Evolutionary conservation across 2,329 filamentous ascomycete genomes (phyloP), one percentile per base, ranked within the genome.

Genomic region (Pyrenophora graminea): DNA sequence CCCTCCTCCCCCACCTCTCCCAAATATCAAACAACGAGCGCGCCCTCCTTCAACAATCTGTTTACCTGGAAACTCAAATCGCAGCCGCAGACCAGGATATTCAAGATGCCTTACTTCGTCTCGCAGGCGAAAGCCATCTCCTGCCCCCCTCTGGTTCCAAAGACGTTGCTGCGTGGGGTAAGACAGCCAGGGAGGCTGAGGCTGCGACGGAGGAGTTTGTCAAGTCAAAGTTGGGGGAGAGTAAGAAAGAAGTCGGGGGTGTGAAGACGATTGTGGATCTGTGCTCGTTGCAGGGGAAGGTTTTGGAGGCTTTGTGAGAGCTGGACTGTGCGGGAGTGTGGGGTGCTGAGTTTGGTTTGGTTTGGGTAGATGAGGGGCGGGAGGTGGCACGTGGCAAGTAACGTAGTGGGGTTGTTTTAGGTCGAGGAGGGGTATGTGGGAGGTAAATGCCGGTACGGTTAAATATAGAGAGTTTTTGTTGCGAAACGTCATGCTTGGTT

Each of bases 41-140:
- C 15, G 55, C 62, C 9, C 53, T 75, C 15, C 61, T 72, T 5
- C 67, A 72, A 39, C 69, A 73, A 46, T 61, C 66, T 2, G 61
- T 71, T 12, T 72, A 70, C 46, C 57, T 75, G 3, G 62, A 72
- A 33, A 52, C 54, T 6, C 70, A 69, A 41, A 55, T 75, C n/a
- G 55, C 59, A 23, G 43, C 59, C 5, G 66, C 65, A 19, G 66
- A 70, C 23, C 66, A 68, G 21, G 67, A 71, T 2, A 59, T 64
- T 1, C 53, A 58, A 10, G 64, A 69, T 18, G 59, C 64, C 1
- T 49, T 75, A 4, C 54, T 67, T 4, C 63, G 72, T 5, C 61
- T 76, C 1, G 69, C 72, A 0, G 71, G 65, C 15, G 73, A 76
- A 56, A 74, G 71, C 49, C 71, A 74, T 45, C 54, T 76, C 8